These are phyloP conservation scores for Arabidopsis suecica DNA, from an alignment of 345 rosid species.

Conservation along the genomic window DNA sequence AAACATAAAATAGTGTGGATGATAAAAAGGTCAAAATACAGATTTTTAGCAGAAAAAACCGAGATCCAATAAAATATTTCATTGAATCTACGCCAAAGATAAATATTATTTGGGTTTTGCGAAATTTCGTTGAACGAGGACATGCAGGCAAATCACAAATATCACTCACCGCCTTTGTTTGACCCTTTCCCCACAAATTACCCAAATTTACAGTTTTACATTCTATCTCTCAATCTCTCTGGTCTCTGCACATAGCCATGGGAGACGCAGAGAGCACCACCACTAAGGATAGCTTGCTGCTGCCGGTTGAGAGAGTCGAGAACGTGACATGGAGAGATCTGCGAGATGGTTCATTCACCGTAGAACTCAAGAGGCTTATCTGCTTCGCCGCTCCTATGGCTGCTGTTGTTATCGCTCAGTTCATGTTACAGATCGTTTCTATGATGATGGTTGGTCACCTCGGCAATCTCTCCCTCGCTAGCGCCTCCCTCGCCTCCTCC, in stretches of 20 bases:
- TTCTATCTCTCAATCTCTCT: neutral
- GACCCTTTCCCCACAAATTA: neutral
- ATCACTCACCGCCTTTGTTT: neutral
- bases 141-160: slow-evolving; percentile 3
- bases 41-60: neutral
- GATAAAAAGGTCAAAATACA: neutral
- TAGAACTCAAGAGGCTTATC: slow-evolving; percentile 57
- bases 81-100: neutral
- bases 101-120: too few species aligned
- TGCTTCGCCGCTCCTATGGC: slow-evolving; percentile 79
- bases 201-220: neutral
- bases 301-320: slow-evolving; percentile 12
- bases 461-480: slow-evolving; percentile 54
- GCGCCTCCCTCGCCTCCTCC: slow-evolving; percentile 69
- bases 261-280: slow-evolving; percentile 37
- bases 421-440: slow-evolving; percentile 48
- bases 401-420: slow-evolving; percentile 60
- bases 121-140: neutral
- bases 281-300: slow-evolving; percentile 31
- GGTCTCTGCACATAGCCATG: slow-evolving; percentile 11
- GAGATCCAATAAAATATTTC: too few species aligned
- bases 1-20: neutral
- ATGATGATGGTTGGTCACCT: slow-evolving; percentile 48
- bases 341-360: slow-evolving; percentile 30
- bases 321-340: slow-evolving; percentile 41